Conservation (phyloP, 2,329 filamentous ascomycete species). For the Diaporthe vexans region DNA sequence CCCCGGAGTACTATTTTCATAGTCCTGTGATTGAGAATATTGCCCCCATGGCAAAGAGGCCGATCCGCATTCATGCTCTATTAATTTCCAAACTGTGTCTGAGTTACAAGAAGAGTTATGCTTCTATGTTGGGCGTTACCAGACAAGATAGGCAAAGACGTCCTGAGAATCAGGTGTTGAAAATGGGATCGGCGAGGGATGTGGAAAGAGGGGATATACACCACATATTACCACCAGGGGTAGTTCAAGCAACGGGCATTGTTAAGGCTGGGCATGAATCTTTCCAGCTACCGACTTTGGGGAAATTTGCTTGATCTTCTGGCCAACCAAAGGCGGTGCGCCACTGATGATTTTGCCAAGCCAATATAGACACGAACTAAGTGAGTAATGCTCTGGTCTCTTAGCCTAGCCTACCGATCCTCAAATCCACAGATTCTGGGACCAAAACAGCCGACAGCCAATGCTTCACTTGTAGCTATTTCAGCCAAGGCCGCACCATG, state of each 20-base stretch:
- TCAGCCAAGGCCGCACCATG: not conserved
- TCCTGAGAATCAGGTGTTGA: not conserved
- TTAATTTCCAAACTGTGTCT: not conserved
- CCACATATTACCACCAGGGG: constrained; percentile 6
- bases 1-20: not conserved
- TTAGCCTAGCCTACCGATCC: not conserved
- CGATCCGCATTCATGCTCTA: not conserved
- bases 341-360: constrained; percentile 4
- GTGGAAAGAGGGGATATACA: not conserved
- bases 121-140: not conserved
- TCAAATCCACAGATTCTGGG: not conserved
- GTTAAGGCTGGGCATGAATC: not conserved
- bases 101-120: not conserved
- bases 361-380: constrained; percentile 11
- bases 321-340: not conserved
- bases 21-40: not conserved
- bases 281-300: not conserved
- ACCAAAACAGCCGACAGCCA: not conserved
- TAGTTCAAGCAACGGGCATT: not conserved
- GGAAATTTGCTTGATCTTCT: not conserved
- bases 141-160: not conserved
- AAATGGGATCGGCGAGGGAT: not conserved
- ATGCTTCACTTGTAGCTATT: not conserved
- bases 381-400: not conserved
- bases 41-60: not conserved